These are phyloP conservation scores for Nepenthes gracilis DNA, from an alignment of 148 eudicot genomes.

Conservation along the genomic window DNA sequence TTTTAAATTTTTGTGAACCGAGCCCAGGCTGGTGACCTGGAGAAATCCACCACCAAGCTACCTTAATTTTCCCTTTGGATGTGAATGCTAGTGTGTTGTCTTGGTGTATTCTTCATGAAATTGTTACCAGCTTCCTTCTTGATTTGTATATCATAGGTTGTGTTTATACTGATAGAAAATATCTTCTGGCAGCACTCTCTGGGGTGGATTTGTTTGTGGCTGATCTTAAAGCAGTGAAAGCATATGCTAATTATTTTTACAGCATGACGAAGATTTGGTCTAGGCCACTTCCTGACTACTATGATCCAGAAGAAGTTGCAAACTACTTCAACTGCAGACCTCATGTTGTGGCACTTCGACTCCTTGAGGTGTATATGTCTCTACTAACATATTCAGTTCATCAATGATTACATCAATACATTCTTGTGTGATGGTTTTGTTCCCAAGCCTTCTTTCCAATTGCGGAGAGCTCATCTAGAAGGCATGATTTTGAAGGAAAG, in stretches of 20 bases:
- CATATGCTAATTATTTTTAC: conserved; percentile 52
- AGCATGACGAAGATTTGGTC: conserved; percentile 69
- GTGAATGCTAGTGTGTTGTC: too few relatives aligned
- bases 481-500: too few relatives aligned
- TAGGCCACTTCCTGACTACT: conserved; percentile 81
- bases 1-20: too few relatives aligned
- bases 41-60: too few relatives aligned
- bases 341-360: conserved; percentile 74
- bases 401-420: too few relatives aligned
- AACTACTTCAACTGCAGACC: conserved; percentile 82
- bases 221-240: conserved; percentile 70
- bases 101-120: too few relatives aligned
- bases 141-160: too few relatives aligned
- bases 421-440: neutral
- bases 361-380: conserved; percentile 56
- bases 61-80: too few relatives aligned
- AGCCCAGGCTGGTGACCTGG: too few relatives aligned
- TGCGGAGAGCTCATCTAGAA: too few relatives aligned
- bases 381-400: neutral
- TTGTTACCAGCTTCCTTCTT: too few relatives aligned
- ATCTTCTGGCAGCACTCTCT: conserved; percentile 55
- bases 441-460: neutral
- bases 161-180: neutral
- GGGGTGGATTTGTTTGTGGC: conserved; percentile 72
- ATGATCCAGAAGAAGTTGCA: conserved; percentile 59